Evolutionary conservation across 2,329 filamentous ascomycete genomes (phyloP), one percentile per base, ranked within the genome.

Genomic region (Epichloe sibirici): DNA sequence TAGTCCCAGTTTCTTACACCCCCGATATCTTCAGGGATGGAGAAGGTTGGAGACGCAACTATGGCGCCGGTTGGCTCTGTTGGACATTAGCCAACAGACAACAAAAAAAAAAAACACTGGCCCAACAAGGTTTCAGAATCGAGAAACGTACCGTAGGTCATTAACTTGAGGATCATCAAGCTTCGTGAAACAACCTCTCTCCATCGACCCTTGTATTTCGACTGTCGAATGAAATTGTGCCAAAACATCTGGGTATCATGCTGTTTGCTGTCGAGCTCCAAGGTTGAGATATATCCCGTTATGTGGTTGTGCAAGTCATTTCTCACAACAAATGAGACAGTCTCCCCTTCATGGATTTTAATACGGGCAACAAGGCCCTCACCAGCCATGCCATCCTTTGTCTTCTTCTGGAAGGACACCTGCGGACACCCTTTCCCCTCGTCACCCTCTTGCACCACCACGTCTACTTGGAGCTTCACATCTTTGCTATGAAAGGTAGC

Each of bases 21-120:
- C 17, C 85, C 85, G 40, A 88, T 78, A 49, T 84, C 82, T 63
- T 90, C 86, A 0, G 86, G 86, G 1, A 90, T 75, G 0, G 85
- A 88, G 61, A 90, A 90, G 0, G 85, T 90, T 0, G 86, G 85
- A 1, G 86, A 78, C 1, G 86, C 86, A 37, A 89, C 76, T 49
- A 90, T 89, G 8, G 86, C 86, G 2, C 86, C 86, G 0, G 85
- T 90, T 0, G 85, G 86, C 61, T 90, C 86, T 69, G 23, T 2
- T 9, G 17, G n/a, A 25, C 11, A 51, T 50, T 13, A 44, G 40
- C 9, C 21, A 12, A 50, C 4, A 4, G 5, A 9, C 15, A 45
- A 21, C 5, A 21, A 45, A 12, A 45, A 34, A 12, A 45, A 45
- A 15, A 34, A n/a, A 11, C 13, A 15, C 5, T 6, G 4, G 23